Evolutionary conservation across 2,329 filamentous ascomycete species (phyloP), one percentile per base, ranked within the genome.

Genomic region (Pyrenochaeta sp.): DNA sequence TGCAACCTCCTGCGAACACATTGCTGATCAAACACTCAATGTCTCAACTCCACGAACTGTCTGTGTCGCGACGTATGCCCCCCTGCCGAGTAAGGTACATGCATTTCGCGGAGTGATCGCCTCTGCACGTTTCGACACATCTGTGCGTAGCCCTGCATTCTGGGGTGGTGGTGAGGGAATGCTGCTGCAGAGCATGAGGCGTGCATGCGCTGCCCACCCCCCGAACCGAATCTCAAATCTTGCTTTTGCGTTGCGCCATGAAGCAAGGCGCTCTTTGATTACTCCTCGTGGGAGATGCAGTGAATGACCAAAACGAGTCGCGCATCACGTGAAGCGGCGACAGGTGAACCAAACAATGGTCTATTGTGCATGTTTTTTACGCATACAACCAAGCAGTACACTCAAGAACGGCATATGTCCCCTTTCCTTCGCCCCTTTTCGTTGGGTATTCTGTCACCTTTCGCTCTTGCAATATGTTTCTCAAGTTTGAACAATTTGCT

Each of bases 21-120:
- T 30, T 18, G 40, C n/a, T n/a, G 40, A 42, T 47, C 45, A 47
- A 32, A 52, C 49, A 48, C 18, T 42, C 29, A 14, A 27, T 20
- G 42, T 51, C 37, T 46, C 36, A 31, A 36, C 33, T 36, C 30
- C 29, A 37, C 33, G 32, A 37, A 15, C 4, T 42, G 40, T 30
- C n/a, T 35, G n/a, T 36, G 6, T 35, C 40, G 32, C 35, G 37
- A 37, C 37, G 30, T 31, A 23, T 7, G 35, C n/a, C 17, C 17
- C 29, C 15, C 41, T 61, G 58, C 49, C 55, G 56, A 61, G 56
- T 59, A 60, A 56, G 52, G 55, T 45, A 47, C 56, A 45, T 59
- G 53, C 56, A 29, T 57, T 9, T 27, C 23, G 14, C 21, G 20
- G 20, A 27, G 43, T 23, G 31, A 45, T 35, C 43, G 31, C 18